Conservation (phyloP, 2,329 filamentous ascomycete species). For the Nigrospora sphaerica region DNA sequence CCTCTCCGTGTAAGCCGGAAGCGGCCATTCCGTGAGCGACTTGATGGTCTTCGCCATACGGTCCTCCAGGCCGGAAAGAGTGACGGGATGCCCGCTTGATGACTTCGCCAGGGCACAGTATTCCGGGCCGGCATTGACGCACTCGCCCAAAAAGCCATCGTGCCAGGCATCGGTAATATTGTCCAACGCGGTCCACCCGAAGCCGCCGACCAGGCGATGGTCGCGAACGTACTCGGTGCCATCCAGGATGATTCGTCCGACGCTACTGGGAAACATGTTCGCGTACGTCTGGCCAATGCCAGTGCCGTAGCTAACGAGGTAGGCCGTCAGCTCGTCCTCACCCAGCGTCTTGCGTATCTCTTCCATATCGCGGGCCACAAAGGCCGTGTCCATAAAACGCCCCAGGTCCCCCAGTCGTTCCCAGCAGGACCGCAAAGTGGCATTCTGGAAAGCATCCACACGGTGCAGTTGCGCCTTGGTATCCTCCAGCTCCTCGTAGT, state of each 20-base stretch:
- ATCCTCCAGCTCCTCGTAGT: slow-evolving; percentile 27
- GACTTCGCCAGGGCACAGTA: slow-evolving; percentile 36
- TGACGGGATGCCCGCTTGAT: slow-evolving; percentile 18
- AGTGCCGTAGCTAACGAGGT: slow-evolving; percentile 44
- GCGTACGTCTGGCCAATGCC: slow-evolving; percentile 45
- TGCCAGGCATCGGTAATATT: slow-evolving; percentile 41
- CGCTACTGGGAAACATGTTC: slow-evolving; percentile 40
- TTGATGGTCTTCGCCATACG: slow-evolving; percentile 31
- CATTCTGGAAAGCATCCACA: slow-evolving; percentile 38
- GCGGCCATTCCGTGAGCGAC: slow-evolving; percentile 29
- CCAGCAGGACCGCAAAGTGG: slow-evolving; percentile 34
- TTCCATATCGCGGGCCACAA: slow-evolving; percentile 41
- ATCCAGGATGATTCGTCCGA: slow-evolving; percentile 41
- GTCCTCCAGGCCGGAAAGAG: slow-evolving; percentile 24
- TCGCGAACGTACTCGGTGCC: slow-evolving; percentile 40
- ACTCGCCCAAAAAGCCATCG: slow-evolving; percentile 44
- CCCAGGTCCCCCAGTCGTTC: slow-evolving; percentile 34
- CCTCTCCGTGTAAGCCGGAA: slow-evolving; percentile 27
- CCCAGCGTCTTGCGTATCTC: slow-evolving; percentile 36
- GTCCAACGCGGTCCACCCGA: slow-evolving; percentile 39
- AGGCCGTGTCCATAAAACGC: slow-evolving; percentile 37
- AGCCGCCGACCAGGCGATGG: slow-evolving; percentile 36
- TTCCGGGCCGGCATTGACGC: slow-evolving; percentile 36
- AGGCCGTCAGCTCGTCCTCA: slow-evolving; percentile 40
- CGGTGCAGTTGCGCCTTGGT: slow-evolving; percentile 31